phyloP scores from a whole-genome alignment of 345 rosid genomes.

The Bruguiera sexangula region DNA sequence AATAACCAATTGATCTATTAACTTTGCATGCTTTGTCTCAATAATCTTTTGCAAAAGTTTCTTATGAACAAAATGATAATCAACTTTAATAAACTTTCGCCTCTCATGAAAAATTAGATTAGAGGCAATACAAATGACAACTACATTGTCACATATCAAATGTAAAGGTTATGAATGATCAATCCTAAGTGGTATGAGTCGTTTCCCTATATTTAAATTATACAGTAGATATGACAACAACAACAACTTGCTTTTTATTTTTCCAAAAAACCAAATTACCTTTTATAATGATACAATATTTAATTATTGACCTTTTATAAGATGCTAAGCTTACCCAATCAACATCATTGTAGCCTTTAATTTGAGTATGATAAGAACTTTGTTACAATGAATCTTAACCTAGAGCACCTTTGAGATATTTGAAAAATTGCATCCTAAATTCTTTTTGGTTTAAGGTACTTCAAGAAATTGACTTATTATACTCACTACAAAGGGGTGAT shows the following conservation, averaged over 20 bases:
- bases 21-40: too few species aligned
- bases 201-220: not conserved
- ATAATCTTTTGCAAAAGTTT: too few species aligned
- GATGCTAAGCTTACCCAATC: not conserved
- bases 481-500: not conserved
- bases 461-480: not conserved
- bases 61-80: too few species aligned
- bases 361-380: not conserved
- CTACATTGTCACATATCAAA: too few species aligned
- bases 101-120: too few species aligned
- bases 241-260: not conserved
- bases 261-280: not conserved
- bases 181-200: not conserved
- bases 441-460: not conserved
- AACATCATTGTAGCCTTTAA: not conserved
- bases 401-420: not conserved
- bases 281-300: not conserved
- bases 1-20: too few species aligned
- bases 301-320: rapidly evolving
- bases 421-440: not conserved
- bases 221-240: not conserved
- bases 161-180: too few species aligned
- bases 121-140: too few species aligned
- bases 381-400: not conserved
- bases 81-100: too few species aligned